Base-by-base conservation (phyloP, 2,329 filamentous ascomycete species). In the Apiospora saccharicola region DNA sequence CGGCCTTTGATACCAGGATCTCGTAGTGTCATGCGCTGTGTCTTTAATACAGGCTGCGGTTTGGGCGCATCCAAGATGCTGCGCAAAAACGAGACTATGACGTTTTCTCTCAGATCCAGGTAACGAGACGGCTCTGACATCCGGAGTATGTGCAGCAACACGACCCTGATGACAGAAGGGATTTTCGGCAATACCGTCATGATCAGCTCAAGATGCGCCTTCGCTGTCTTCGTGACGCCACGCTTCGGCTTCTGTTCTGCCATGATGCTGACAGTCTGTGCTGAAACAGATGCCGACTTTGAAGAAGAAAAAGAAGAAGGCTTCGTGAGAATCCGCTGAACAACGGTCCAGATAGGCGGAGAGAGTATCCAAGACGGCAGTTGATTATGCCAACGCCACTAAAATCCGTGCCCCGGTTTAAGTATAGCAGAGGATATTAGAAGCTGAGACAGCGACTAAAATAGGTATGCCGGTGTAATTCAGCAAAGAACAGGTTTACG, bases 41-140 rank as follows among this genome's bases (percentile, higher is more conserved):
- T 83, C 73, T 90, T 87, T 0, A 87, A 85, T 34, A 97, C 82
- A 37, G 90, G 85, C 14, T 77, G 79, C 0, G 86, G 85, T 22
- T 82, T 83, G 1, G 82, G 81, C 3, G 84, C 82, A 19, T 81
- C 79, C 70, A 94, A 80, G 71, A 94, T 85, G 0, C 89, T 89
- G 26, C 94, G 91, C n/a, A 98, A 81, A 22, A 96, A 83, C 37
- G 90, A 88, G 71, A 98, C 86, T 0, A 88, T 91, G 71, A 98
- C 79, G 72, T 93, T 92, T 19, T 92, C 96, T 70, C 88, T 88
- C 4, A 98, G 83, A 80, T 97, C 93, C 83, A 96, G 91, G 84
- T 96, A 94, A 67, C 90, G 89, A 5, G 92, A 90, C 10, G 90
- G 91, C 46, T 91, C 87, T 0, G 95, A 94, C 53, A 93, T 82